phyloP scores from a whole-genome alignment of 139 green algal species.

The Nannochloris sp. region DNA sequence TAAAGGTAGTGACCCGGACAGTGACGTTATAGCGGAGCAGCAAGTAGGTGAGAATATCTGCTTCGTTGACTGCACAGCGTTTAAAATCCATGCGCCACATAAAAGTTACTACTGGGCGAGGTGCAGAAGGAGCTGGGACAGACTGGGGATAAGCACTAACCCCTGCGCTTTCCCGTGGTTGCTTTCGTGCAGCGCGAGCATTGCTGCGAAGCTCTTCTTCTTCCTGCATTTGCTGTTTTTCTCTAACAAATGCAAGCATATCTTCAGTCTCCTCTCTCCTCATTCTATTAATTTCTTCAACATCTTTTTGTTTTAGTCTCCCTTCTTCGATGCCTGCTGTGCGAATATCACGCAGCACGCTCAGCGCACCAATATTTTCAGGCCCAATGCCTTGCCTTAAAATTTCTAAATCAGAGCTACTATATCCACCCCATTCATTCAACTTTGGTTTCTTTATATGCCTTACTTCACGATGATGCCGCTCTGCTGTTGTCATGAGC shows the following conservation, averaged over 20 bases:
- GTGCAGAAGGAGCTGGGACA: not conserved
- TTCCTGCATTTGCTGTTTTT: not conserved
- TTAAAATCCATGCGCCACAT: slow-evolving; percentile 25
- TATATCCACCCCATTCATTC: slow-evolving; percentile 15
- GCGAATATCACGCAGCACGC: slow-evolving; percentile 4
- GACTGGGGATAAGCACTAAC: not conserved
- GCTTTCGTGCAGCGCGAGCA: not conserved
- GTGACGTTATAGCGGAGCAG: slow-evolving; percentile 31
- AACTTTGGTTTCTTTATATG: not conserved
- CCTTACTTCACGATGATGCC: not conserved
- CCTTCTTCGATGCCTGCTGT: slow-evolving; percentile 6
- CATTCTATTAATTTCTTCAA: not conserved
- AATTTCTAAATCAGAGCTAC: slow-evolving; percentile 6
- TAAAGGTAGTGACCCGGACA: slow-evolving; percentile 28
- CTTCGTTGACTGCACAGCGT: slow-evolving; percentile 24
- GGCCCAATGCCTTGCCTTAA: slow-evolving; percentile 22
- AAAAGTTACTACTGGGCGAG: slow-evolving; percentile 29
- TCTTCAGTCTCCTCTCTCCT: not conserved
- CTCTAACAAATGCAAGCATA: not conserved
- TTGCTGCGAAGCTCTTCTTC: not conserved
- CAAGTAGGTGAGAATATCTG: slow-evolving; percentile 26
- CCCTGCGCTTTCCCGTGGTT: too few species aligned
- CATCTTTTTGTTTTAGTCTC: not conserved
- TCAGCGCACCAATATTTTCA: slow-evolving; percentile 17
- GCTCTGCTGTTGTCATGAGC: not conserved